Conservation (phyloP, 192 early-diverging fungal genomes). For the Gigaspora rosea region DNA sequence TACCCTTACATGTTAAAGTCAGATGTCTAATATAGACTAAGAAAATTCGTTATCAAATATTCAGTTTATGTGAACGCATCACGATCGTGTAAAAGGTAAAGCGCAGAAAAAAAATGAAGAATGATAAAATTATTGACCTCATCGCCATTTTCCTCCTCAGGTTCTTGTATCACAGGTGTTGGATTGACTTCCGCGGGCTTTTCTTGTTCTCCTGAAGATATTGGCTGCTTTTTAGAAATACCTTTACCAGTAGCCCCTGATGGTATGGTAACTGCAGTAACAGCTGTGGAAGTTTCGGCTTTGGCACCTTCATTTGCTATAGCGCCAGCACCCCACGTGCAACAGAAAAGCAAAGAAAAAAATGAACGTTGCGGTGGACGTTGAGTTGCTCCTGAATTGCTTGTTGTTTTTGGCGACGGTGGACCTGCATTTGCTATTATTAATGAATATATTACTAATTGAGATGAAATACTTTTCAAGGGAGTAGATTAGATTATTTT, state of each 20-base stretch:
- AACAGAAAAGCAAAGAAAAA: conserved; percentile 24
- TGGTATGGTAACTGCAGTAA: conserved; percentile 1
- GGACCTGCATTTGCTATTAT: conserved; percentile 14
- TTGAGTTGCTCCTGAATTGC: neutral
- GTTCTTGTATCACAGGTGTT: neutral
- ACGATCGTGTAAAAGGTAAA: no score
- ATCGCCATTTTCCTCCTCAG: neutral
- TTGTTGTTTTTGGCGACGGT: conserved; percentile 5
- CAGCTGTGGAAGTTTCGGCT: neutral
- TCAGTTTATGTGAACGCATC: no score
- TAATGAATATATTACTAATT: conserved; percentile 8
- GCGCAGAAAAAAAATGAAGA: no score
- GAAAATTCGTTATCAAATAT: no score
- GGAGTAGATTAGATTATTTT: neutral
- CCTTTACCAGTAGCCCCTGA: neutral
- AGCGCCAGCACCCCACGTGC: conserved; percentile 17
- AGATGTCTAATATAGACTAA: no score
- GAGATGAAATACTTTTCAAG: conserved; percentile 18
- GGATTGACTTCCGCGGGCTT: neutral
- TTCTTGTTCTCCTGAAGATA: neutral
- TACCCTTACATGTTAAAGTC: no score
- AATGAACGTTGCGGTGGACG: conserved; percentile 20
- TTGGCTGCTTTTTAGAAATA: neutral
- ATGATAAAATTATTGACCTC: neutral
- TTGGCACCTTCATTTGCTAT: neutral